These are phyloP conservation scores for Candida oleophila DNA, from an alignment of 805 yeast species.

Conservation along the genomic window DNA sequence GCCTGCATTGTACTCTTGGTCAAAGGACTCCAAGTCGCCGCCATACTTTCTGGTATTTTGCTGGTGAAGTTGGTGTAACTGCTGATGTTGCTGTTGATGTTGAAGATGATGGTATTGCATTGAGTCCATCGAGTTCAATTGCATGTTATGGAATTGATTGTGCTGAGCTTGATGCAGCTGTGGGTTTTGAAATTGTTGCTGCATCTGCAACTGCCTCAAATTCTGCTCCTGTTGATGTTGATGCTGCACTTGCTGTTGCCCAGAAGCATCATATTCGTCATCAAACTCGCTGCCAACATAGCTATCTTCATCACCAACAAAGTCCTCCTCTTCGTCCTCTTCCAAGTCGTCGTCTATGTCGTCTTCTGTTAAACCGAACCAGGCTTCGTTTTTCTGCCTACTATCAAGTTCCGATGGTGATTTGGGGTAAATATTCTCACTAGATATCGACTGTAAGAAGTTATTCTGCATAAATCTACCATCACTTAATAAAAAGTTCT, in stretches of 20 bases:
- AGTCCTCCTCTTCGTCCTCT: constrained; percentile 20
- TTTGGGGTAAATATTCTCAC: constrained; percentile 13
- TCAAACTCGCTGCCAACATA: constrained; percentile 30
- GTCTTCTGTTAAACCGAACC: constrained; percentile 19
- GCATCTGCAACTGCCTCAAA: background rate
- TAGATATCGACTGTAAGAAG: constrained; percentile 32
- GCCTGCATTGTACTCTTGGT: background rate
- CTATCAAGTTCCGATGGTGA: constrained; percentile 3
- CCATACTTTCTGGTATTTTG: constrained; percentile 3
- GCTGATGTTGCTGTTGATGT: constrained; percentile 18
- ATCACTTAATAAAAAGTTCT: constrained; percentile 39
- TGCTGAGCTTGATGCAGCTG: constrained; percentile 2
- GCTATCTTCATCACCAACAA: constrained; percentile 23
- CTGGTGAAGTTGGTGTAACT: constrained; percentile 13
- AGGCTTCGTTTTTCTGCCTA: constrained; percentile 3
- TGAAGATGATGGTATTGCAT: constrained; percentile 14
- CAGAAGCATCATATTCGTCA: constrained; percentile 19
- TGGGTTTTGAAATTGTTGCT: background rate
- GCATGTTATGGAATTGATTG: background rate
- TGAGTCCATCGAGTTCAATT: background rate
- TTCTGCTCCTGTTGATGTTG: constrained; percentile 3
- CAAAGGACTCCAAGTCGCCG: background rate
- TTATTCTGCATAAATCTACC: constrained; percentile 41
- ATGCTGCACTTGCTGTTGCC: constrained; percentile 7
- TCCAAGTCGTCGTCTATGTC: constrained; percentile 22